phyloP scores from a whole-genome alignment of 192 early-diverging fungal genomes.

The Rhizophagus clarus region DNA sequence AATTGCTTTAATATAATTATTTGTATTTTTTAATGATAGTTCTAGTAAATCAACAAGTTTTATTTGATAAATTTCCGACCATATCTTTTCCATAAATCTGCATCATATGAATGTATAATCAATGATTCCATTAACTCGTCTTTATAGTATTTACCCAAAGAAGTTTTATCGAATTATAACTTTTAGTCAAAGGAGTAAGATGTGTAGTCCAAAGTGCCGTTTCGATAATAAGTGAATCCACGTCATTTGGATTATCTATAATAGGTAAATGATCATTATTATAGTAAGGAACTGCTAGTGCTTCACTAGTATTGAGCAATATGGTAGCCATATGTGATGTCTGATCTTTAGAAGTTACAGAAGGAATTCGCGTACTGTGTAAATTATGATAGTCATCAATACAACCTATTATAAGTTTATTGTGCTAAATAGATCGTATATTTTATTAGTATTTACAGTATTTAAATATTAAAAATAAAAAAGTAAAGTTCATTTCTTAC shows the following conservation, averaged over 20 bases:
- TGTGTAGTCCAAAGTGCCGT: not conserved
- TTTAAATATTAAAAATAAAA: too few species aligned
- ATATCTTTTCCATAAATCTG: not conserved
- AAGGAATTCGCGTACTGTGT: not conserved
- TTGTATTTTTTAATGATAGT: not conserved
- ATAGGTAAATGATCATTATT: not conserved
- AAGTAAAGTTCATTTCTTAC: too few species aligned
- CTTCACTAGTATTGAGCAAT: not conserved
- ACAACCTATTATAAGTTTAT: conserved; percentile 8
- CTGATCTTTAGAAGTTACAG: not conserved
- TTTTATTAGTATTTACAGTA: too few species aligned
- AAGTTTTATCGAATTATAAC: not conserved
- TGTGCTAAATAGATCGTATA: not conserved
- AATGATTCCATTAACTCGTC: not conserved
- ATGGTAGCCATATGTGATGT: not conserved
- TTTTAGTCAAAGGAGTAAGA: not conserved
- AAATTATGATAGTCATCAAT: conserved; percentile 9
- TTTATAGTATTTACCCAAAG: not conserved
- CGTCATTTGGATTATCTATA: not conserved
- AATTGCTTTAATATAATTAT: conserved; percentile 11
- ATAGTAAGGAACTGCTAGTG: not conserved
- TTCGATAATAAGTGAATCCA: not conserved
- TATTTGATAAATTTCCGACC: not conserved
- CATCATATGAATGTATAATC: conserved; percentile 1
- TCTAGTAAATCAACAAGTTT: not conserved